Evolutionary conservation across 176 grass and related monocot species (phyloP), one percentile per base, ranked within the genome.

Genomic region (Echinochloa phyllopogon): DNA sequence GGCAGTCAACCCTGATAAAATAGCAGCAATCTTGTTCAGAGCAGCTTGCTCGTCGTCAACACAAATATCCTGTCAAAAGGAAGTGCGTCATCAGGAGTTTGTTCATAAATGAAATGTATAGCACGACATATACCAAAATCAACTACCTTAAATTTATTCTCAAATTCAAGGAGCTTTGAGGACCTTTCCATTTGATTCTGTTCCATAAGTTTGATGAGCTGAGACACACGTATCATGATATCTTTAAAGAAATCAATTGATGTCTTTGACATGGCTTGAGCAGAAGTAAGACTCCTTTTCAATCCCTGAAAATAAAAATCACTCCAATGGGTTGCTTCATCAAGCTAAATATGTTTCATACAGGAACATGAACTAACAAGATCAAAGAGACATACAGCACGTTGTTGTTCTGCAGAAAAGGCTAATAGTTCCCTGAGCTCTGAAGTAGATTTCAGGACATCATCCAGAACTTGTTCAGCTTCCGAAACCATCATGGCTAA

Each of bases 191-290:
- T 77, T 76, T 92, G 75, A 72, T 78, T 92, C 68, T 94, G 90
- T 80, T 97, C 92, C 33, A 87, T 72, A 79, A 72, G 43, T 58
- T 84, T 77, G 29, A 85, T 83, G 77, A 92, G 65, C 56, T 43
- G 88, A 83, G 84, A 85, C 24, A 75, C 81, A 61, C 77, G 86
- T 14, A 6, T 58, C 62, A 62, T 88, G 58, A 94, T 83, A 85
- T 91, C 69, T 61, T 77, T 42, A 38, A 92, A 94, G 79, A 94
- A 92, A 80, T 86, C 60, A 33, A 86, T 43, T 62, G 86, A 87
- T 85, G 77, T 88, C 92, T 81, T 88, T 39, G 95, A 97, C 56
- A 97, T 97, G 70, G 56, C 76, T 85, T 90, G 87, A 78, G 92
- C 91, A 48, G 84, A 91, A 76, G 38, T 47, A 92, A 97, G 92